Evolutionary conservation across 257 asterid genomes (phyloP), one percentile per base, ranked within the genome.

Genomic region (Capsicum rhomboideum): DNA sequence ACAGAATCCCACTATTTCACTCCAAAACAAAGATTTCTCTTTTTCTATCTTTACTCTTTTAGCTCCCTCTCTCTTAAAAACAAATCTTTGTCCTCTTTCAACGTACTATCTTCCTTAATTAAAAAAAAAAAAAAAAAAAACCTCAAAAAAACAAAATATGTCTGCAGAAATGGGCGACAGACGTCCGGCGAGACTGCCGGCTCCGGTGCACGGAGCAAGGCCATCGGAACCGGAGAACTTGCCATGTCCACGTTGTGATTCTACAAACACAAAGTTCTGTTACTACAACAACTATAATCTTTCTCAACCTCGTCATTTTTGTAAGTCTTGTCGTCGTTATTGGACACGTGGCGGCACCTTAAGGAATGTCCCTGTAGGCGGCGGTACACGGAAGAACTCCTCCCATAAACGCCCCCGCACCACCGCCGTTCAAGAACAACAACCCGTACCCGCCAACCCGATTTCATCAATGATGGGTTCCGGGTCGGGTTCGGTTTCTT

Each of bases 261-360:
- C 94, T 4, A 85, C 87, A 29, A 86, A 88, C 88, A 91, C 94
- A 8, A 91, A 91, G 85, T 91, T 91, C 83, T 91, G 94, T 61
- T 91, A 91, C 78, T 91, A 91, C 93, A 91, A 91, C 91, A 91
- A 91, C 92, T 91, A 91, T 67, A 91, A 91, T 84, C 93, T 88
- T 28, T 91, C 94, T 23, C 94, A 91, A 82, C 94, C 94, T 20
- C 91, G 94, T 46, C 92, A 91, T 83, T 91, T 90, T 78, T 91
- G 94, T 84, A 91, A 91, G 63, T 82, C 92, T 8, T 91, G 94
- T 85, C 92, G 93, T 12, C 90, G 94, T 2, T 91, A 91, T 88
- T 91, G 94, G 94, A 91, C 94, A 6, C 92, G 90, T 6, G 94
- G 94, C 4, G 94, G 94, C 16, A 64, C 94, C 20, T 81, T 91